Conservation (phyloP, 345 rosid genomes). For the Gossypium longicalyx region DNA sequence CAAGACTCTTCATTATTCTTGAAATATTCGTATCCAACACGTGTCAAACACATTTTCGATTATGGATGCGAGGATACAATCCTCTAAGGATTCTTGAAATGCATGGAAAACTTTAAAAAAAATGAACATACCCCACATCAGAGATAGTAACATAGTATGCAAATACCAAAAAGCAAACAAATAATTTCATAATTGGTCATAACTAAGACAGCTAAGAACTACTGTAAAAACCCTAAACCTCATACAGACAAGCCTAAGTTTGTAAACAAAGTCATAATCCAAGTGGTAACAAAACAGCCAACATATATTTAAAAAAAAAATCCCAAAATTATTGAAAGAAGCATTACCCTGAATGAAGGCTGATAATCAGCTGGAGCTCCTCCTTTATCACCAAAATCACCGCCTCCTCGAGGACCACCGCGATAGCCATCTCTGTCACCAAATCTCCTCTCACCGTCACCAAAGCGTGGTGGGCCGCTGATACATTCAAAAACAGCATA, state of each 20-base stretch:
- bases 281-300: not conserved
- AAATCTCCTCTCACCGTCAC: conserved; percentile 77
- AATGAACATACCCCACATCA: too few species aligned
- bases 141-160: too few species aligned
- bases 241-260: not conserved
- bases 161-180: not conserved
- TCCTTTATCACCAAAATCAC: conserved; percentile 81
- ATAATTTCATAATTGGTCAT: not conserved
- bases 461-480: conserved; percentile 77
- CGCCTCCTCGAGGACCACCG: conserved; percentile 71
- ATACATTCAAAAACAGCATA: not conserved
- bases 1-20: not conserved
- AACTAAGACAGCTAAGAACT: not conserved
- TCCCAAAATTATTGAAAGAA: not conserved
- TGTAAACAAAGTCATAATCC: not conserved
- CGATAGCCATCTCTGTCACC: conserved; percentile 93
- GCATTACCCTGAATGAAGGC: conserved; percentile 78
- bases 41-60: not conserved
- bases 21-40: not conserved
- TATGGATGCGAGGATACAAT: not conserved
- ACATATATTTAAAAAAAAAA: not conserved
- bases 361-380: conserved; percentile 89
- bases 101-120: not conserved
- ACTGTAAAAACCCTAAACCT: not conserved
- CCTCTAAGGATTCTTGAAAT: not conserved